Conservation (phyloP, 768 basidiomycete species). For the Xerocomus spinulosus region DNA sequence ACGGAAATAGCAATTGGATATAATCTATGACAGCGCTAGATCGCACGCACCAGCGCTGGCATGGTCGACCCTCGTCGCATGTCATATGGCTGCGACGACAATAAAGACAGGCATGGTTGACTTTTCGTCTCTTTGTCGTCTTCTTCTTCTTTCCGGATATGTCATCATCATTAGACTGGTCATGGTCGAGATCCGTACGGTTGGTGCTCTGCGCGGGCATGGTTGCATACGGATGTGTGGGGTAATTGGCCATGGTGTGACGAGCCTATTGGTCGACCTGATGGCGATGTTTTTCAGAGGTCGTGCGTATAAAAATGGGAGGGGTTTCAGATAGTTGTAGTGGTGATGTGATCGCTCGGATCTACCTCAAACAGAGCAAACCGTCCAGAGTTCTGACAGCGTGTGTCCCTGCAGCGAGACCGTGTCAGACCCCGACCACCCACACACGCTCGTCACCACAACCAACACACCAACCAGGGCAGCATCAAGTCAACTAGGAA, state of each 20-base stretch:
- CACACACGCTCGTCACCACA: neutral
- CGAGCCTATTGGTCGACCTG: constrained; percentile 6
- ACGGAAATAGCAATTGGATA: constrained; percentile 3
- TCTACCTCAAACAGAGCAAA: constrained; percentile 16
- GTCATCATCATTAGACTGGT: constrained; percentile 32
- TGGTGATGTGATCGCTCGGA: constrained; percentile 18
- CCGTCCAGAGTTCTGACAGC: constrained; percentile 15
- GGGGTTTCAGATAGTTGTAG: constrained; percentile 20
- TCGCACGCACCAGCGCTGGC: constrained; percentile 81
- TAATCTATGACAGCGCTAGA: constrained; percentile 4
- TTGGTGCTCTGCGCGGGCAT: constrained; percentile 15
- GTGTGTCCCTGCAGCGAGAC: constrained; percentile 5
- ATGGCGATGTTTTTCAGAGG: constrained; percentile 11
- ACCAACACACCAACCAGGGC: neutral
- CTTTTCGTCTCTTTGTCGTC: constrained; percentile 67
- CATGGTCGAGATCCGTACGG: constrained; percentile 21
- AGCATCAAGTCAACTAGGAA: no score
- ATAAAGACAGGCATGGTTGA: constrained; percentile 91
- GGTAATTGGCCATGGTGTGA: constrained; percentile 25
- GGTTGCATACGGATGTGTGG: constrained; percentile 25
- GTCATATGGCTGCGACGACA: constrained; percentile 92
- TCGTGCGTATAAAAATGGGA: constrained; percentile 21
- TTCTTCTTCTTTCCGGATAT: constrained; percentile 38
- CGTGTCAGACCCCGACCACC: constrained; percentile 25
- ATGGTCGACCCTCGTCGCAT: constrained; percentile 85